These are phyloP conservation scores for Lipomyces yamadae DNA, from an alignment of 805 yeast genomes.

Conservation along the genomic window DNA sequence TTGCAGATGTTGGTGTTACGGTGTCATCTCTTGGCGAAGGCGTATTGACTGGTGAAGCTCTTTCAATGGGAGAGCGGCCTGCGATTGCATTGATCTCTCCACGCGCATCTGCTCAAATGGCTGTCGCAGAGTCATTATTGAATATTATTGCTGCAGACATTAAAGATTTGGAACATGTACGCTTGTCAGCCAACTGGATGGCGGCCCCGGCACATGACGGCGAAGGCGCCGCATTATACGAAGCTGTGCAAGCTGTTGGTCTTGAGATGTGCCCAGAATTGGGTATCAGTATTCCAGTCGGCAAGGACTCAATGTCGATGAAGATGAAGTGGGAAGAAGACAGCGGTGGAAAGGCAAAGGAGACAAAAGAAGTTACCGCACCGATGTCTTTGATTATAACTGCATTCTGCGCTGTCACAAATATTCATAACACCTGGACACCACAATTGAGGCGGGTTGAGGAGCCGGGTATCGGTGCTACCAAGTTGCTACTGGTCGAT, in stretches of 20 bases:
- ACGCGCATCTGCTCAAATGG: conserved; percentile 89
- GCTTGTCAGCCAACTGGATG: conserved; percentile 99
- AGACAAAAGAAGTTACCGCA: conserved; percentile 82
- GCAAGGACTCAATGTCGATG: conserved; percentile 98
- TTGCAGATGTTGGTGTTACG: conserved; percentile 97
- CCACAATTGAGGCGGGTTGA: conserved; percentile 66
- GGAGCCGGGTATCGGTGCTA: conserved; percentile 50
- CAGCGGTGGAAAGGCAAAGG: conserved; percentile 45
- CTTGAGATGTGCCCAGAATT: conserved; percentile 90
- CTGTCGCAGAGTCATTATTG: conserved; percentile 91
- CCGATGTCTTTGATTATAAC: conserved; percentile 91
- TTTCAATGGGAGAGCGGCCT: conserved; percentile 98
- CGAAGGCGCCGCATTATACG: conserved; percentile 92
- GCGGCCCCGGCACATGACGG: conserved; percentile 93
- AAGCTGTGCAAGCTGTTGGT: conserved; percentile 96
- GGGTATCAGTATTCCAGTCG: conserved; percentile 93
- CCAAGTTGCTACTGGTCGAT: conserved; percentile 75
- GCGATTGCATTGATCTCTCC: conserved; percentile 84
- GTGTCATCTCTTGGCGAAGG: conserved; percentile 83
- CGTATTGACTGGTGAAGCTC: conserved; percentile 90
- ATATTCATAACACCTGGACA: conserved; percentile 93
- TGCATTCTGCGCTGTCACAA: conserved; percentile 83
- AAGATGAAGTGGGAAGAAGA: conserved; percentile 87
- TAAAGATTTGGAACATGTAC: conserved; percentile 70
- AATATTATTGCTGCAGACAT: conserved; percentile 91